Base-by-base conservation (phyloP, 768 basidiomycete species). In the Cystofilobasidium ferigula region DNA sequence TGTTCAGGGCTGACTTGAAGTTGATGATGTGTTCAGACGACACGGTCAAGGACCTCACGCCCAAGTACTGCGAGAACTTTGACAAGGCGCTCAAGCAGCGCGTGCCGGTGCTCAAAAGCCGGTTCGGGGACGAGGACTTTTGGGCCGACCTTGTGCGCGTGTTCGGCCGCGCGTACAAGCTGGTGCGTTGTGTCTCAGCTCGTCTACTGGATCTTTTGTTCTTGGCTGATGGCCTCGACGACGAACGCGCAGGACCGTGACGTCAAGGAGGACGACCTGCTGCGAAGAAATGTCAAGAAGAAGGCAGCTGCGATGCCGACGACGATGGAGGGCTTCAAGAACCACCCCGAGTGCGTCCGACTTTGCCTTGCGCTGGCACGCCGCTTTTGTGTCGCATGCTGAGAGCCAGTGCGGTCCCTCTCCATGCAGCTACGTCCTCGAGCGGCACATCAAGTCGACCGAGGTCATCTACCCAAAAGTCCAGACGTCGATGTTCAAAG, bases 251-350 rank as follows among this genome's bases (percentile, higher is more conserved):
- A 95, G 94, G 82, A 90, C 74, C 83, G 95, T 68, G 94, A 98
- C 74, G 89, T 94, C 69, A 74, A 88, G 8, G 95, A 99, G 77
- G 91, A 97, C 71, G 87, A 88, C 30, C 90, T 95, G 76, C 78
- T 99, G 28, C 80, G 87, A 67, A 78, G 78, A 0, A 83, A 89
- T 73, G 75, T 88, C 73, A 85, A 57, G 34, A 63, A 62, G 36
- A 42, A 60, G 58, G 43, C 81, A 56, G 93, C 94, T 77, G 90
- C 86, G 30, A 95, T 99, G 91, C 95, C 95, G 0, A 86, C 85
- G 22, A 86, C 86, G 14, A 81, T 98, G 62, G 79, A 82, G 34
- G 95, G 91, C 1, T 98, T 98, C 82, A 97, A 98, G 75, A 86
- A 89, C 72, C 95, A 99, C 77, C 91, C 93, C 6, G 73, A 94